phyloP scores from a whole-genome alignment of 2,329 filamentous ascomycete species.

The Aspergillus felis region DNA sequence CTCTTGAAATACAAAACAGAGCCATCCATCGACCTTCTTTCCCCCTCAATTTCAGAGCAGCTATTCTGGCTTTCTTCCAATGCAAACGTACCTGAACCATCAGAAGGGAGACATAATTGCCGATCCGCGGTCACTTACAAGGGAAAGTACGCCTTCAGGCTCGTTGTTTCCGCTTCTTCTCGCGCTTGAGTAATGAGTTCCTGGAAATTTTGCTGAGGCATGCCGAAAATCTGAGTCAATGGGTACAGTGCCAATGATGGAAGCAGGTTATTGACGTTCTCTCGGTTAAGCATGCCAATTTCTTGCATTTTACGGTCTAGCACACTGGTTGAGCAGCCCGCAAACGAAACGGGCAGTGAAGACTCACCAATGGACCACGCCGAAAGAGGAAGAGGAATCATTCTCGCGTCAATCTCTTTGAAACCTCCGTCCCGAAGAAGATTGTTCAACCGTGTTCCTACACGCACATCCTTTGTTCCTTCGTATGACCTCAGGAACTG shows the following conservation, averaged over 20 bases:
- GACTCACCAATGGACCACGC: conserved; percentile 63
- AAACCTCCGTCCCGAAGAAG: conserved; percentile 63
- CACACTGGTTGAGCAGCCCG: conserved; percentile 16
- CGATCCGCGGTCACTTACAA: conserved; percentile 30
- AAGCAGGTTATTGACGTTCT: conserved; percentile 37
- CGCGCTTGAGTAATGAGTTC: conserved; percentile 35
- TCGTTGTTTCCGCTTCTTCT: conserved; percentile 34
- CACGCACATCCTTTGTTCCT: conserved; percentile 62
- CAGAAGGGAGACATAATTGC: conserved; percentile 6
- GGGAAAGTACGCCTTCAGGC: conserved; percentile 44
- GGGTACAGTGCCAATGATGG: conserved; percentile 42
- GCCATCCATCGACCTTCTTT: background rate
- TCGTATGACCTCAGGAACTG: conserved; percentile 60
- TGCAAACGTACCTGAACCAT: conserved; percentile 40
- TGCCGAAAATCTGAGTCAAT: conserved; percentile 40
- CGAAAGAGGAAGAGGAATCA: conserved; percentile 66
- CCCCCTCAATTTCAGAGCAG: background rate
- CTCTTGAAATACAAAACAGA: background rate
- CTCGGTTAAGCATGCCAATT: conserved; percentile 40
- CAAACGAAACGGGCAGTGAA: background rate
- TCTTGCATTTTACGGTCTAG: conserved; percentile 41
- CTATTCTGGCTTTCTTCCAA: conserved; percentile 35
- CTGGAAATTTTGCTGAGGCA: conserved; percentile 38
- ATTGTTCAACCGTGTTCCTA: conserved; percentile 56
- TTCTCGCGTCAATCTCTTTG: conserved; percentile 61